phyloP scores from a whole-genome alignment of 805 yeast species.

The Candida ovalis region DNA sequence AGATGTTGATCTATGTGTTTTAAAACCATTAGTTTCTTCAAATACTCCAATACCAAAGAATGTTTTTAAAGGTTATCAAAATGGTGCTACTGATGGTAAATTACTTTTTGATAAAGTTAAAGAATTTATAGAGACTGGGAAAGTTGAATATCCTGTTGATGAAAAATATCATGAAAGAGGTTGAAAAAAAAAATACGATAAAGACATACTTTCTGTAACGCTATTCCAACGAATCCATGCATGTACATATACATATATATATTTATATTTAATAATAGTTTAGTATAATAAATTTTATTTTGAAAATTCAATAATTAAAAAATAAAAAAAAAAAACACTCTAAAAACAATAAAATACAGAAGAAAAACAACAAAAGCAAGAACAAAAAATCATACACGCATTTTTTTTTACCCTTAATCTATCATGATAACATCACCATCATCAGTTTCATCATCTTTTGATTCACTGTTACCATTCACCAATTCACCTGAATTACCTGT shows the following conservation, averaged over 20 bases:
- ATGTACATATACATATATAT: conserved; percentile 6
- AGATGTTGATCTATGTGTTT: conserved; percentile 23
- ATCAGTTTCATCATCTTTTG: background rate
- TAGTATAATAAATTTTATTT: background rate
- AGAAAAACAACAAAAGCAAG: background rate
- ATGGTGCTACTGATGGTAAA: conserved; percentile 65
- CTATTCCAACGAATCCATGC: too few relatives aligned
- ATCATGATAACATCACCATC: conserved; percentile 8
- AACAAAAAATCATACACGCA: background rate
- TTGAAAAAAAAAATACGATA: too few relatives aligned
- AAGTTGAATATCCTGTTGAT: conserved; percentile 35
- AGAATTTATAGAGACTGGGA: conserved; percentile 75
- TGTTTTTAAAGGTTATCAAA: conserved; percentile 63
- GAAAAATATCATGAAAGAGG: conserved; percentile 32
- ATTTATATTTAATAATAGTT: too few relatives aligned
- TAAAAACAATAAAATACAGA: background rate
- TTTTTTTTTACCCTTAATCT: conserved; percentile 1
- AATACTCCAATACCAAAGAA: conserved; percentile 69
- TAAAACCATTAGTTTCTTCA: conserved; percentile 77
- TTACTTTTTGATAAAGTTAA: conserved; percentile 67
- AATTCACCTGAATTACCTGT: background rate
- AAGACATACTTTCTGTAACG: too few relatives aligned
- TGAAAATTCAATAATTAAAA: too few relatives aligned
- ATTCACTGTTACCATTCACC: background rate
- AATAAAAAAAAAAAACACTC: background rate